phyloP scores from a whole-genome alignment of 1,284 basidiomycete genomes.

The Malassezia restricta region DNA sequence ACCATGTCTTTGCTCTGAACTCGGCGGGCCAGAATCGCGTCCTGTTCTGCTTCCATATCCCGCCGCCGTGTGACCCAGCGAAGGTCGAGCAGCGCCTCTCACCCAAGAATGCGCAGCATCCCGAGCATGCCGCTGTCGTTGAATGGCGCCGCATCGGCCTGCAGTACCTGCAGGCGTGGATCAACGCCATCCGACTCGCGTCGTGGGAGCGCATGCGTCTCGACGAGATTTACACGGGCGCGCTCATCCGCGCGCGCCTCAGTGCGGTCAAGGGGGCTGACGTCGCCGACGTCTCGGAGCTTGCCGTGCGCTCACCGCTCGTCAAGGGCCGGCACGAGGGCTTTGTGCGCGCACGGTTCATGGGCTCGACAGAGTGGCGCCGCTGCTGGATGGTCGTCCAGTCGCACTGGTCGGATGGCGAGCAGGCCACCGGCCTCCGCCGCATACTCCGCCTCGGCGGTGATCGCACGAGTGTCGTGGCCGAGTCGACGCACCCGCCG shows the following conservation, averaged over 20 bases:
- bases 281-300: conserved; percentile 4
- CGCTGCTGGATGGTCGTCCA: conserved; percentile 71
- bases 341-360: conserved; percentile 78
- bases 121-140: conserved; percentile 35
- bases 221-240: conserved; percentile 94
- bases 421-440: conserved; percentile 28
- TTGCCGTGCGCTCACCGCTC: conserved; percentile 25
- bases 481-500: conserved; percentile 9
- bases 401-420: conserved; percentile 27
- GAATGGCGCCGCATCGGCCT: conserved; percentile 37
- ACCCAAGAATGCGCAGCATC: conserved; percentile 24
- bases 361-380: conserved; percentile 93
- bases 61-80: conserved; percentile 31
- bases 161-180: conserved; percentile 54
- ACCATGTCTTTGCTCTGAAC: conserved; percentile 71
- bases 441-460: conserved; percentile 19
- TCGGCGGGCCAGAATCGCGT: conserved; percentile 84
- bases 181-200: conserved; percentile 74
- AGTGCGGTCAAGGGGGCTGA: conserved; percentile 42
- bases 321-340: conserved; percentile 69
- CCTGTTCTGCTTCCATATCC: conserved; percentile 55
- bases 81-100: conserved; percentile 28
- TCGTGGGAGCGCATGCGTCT: conserved; percentile 90
- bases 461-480: conserved; percentile 24
- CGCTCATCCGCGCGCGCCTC: conserved; percentile 55